Conservation (phyloP, 1,139 yeast species). For the Geotrichum candidum region DNA sequence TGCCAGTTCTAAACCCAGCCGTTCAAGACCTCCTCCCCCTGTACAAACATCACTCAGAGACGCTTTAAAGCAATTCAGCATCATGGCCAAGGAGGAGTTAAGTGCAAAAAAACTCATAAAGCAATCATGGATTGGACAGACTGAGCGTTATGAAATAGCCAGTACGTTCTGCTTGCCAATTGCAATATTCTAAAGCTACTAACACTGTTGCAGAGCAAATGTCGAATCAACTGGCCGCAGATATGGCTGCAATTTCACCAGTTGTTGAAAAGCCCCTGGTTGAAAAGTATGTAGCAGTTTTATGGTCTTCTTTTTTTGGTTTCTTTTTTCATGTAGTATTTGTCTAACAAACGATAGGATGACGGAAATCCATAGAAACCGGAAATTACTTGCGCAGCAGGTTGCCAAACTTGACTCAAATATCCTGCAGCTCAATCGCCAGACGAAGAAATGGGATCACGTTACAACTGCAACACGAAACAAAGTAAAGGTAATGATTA, state of each 20-base stretch:
- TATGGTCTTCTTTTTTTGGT: neutral
- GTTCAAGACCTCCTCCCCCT: neutral
- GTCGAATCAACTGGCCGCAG: constrained; percentile 16
- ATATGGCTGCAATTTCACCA: constrained; percentile 21
- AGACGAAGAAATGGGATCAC: constrained; percentile 22
- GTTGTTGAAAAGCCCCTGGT: constrained; percentile 26
- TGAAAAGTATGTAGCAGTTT: constrained; percentile 18
- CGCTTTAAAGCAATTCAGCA: neutral
- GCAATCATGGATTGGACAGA: constrained; percentile 33
- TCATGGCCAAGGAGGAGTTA: constrained; percentile 23
- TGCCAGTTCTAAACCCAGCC: neutral
- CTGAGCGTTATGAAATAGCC: constrained; percentile 27
- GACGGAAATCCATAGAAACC: constrained; percentile 26
- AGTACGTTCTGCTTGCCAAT: constrained; percentile 3
- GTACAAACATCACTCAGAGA: neutral
- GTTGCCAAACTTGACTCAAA: constrained; percentile 21
- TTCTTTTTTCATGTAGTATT: neutral
- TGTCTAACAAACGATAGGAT: constrained; percentile 12
- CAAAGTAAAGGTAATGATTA: constrained; percentile 19
- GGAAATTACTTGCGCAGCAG: constrained; percentile 25
- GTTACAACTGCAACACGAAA: constrained; percentile 22
- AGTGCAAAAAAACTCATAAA: constrained; percentile 28
- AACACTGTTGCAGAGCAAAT: constrained; percentile 11
- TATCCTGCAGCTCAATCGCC: constrained; percentile 20
- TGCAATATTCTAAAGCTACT: neutral